These are phyloP conservation scores for Phytopythium chamaehyphon DNA, from an alignment of 352 stramenopile species.

Conservation along the genomic window DNA sequence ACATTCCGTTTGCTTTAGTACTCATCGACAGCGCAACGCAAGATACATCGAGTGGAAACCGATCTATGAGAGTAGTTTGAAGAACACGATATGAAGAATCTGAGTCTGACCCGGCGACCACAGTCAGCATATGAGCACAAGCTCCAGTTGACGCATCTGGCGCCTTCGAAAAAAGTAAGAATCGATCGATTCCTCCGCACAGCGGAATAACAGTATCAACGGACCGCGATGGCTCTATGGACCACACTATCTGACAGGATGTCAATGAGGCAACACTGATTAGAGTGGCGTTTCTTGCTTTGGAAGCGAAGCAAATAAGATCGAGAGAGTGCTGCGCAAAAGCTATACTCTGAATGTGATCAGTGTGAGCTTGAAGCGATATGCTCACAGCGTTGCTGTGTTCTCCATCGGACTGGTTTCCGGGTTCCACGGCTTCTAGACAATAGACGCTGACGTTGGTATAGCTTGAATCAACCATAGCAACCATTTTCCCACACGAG, in stretches of 20 bases:
- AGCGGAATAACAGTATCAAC: no score
- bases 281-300: not conserved
- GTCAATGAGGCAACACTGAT: not conserved
- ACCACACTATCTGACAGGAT: not conserved
- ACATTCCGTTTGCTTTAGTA: no score
- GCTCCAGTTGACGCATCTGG: no score
- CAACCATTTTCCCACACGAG: conserved; percentile 10
- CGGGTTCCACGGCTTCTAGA: not conserved
- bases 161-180: conserved; percentile 10
- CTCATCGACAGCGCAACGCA: conserved; percentile 14
- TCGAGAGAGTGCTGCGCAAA: not conserved
- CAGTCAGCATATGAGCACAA: no score
- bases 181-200: no score
- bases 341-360: not conserved
- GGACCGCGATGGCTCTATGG: not conserved
- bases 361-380: no score
- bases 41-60: conserved; percentile 21
- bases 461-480: conserved; percentile 19
- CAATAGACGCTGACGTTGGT: conserved; percentile 5
- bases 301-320: conserved; percentile 24
- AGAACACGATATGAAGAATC: no score
- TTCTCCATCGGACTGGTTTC: not conserved
- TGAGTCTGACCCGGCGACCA: no score
- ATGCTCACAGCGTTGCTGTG: no score
- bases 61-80: not conserved